These are phyloP conservation scores for Cicer pinnatifidum DNA, from an alignment of 306 rosid species.

Conservation along the genomic window DNA sequence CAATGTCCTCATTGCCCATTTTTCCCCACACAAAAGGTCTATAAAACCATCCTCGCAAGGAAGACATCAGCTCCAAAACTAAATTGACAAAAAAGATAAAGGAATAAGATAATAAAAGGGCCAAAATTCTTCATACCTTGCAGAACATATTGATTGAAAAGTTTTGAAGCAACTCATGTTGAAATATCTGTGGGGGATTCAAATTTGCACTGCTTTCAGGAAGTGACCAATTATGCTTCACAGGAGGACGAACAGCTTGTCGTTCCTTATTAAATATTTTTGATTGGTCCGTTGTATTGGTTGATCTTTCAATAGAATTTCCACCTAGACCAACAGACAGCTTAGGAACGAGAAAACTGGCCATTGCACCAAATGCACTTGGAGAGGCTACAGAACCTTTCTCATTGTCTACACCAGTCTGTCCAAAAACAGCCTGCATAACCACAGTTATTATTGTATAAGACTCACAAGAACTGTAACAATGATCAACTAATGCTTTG, in stretches of 20 bases:
- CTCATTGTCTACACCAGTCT: constrained; percentile 72
- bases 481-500: constrained; percentile 28
- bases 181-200: constrained; percentile 90
- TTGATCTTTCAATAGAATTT: constrained; percentile 71
- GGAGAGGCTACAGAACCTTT: constrained; percentile 70
- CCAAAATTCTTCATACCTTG: constrained; percentile 63
- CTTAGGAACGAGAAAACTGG: constrained; percentile 97
- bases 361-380: constrained; percentile 95
- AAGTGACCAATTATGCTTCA: constrained; percentile 93
- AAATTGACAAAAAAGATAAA: constrained; percentile 14
- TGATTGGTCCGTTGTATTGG: constrained; percentile 71
- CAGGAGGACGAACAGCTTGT: constrained; percentile 92
- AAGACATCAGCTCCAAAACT: constrained; percentile 20
- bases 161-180: constrained; percentile 93
- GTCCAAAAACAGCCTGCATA: constrained; percentile 84
- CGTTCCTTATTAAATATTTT: constrained; percentile 74
- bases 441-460: constrained; percentile 38
- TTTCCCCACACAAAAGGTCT: constrained; percentile 2
- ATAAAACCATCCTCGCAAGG: constrained; percentile 20
- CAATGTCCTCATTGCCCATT: constrained; percentile 14
- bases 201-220: constrained; percentile 64
- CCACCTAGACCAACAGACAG: constrained; percentile 83
- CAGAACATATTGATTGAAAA: constrained; percentile 94
- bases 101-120: constrained; percentile 7
- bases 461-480: constrained; percentile 41